These are phyloP conservation scores for Aspergillus glaucus DNA, from an alignment of 2,329 filamentous ascomycete genomes.

Conservation along the genomic window DNA sequence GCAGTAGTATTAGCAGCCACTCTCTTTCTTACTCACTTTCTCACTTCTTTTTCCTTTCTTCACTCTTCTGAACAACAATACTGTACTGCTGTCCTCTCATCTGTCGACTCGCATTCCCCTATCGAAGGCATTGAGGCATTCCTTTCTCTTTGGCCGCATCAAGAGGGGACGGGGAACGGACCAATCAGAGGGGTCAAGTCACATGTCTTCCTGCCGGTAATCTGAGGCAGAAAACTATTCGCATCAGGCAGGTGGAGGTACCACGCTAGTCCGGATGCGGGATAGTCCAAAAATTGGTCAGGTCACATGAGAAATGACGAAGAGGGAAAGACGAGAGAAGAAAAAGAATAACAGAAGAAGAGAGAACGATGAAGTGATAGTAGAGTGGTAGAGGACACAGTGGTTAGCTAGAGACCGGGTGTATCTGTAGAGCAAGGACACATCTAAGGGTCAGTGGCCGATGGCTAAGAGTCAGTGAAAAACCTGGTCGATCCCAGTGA, in stretches of 20 bases:
- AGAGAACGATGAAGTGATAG: background rate
- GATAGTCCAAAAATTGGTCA: background rate
- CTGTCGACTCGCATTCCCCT: too few species aligned
- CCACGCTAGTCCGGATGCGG: background rate
- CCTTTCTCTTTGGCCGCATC: background rate
- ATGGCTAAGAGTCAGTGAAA: too few species aligned
- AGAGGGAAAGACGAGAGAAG: background rate
- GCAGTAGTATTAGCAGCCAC: background rate
- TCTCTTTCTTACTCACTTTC: background rate
- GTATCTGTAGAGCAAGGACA: too few species aligned
- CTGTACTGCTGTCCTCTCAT: too few species aligned
- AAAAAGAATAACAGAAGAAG: background rate
- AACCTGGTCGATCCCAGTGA: too few species aligned
- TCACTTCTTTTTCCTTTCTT: background rate
- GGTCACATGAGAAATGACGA: background rate
- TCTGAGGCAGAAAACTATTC: constrained; percentile 15
- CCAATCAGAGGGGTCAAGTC: background rate
- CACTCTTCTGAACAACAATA: background rate
- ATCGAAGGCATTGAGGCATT: background rate
- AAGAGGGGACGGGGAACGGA: background rate
- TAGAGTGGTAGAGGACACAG: too few species aligned
- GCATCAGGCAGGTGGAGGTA: background rate
- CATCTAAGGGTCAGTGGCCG: too few species aligned
- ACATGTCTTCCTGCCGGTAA: background rate
- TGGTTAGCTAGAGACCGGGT: too few species aligned